A percentile compares a stretch with the other conserved stretches of the same genome.
Evolutionary conservation across 2,329 filamentous ascomycete genomes (phyloP).

Genomic region (Orbilia javanica): DNA sequence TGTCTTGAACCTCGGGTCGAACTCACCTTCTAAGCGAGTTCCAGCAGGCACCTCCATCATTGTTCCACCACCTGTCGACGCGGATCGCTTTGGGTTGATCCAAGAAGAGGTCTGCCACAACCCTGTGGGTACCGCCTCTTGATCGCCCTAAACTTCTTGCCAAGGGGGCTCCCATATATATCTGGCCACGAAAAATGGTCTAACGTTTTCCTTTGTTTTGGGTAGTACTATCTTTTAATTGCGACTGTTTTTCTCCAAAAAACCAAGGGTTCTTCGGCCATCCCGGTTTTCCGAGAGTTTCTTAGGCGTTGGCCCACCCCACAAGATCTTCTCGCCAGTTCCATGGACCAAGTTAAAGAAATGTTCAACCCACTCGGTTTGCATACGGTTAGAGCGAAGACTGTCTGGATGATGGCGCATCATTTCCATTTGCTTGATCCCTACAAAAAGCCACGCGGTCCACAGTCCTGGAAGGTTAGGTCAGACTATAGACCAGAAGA

Average conservation of each 20-base stretch:
- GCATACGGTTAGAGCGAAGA: conserved; percentile 42
- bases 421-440: conserved; percentile 32
- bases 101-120: conserved; percentile 56
- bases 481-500: conserved; percentile 42
- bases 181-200: conserved; percentile 29
- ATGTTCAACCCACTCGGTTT: conserved; percentile 46
- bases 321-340: conserved; percentile 32
- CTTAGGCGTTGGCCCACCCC: conserved; percentile 47
- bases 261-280: conserved; percentile 44
- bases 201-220: conserved; percentile 32
- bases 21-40: conserved; percentile 40
- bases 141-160: neutral
- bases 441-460: conserved; percentile 20
- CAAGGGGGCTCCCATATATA: neutral
- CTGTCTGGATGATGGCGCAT: conserved; percentile 49
- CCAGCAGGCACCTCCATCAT: conserved; percentile 54
- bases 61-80: conserved; percentile 46
- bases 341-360: conserved; percentile 24
- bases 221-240: conserved; percentile 56
- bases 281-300: conserved; percentile 54
- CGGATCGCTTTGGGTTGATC: conserved; percentile 45
- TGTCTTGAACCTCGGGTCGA: conserved; percentile 23
- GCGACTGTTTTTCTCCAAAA: conserved; percentile 56
- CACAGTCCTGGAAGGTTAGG: conserved; percentile 29
- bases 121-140: conserved; percentile 44